Evolutionary conservation across 2,329 filamentous ascomycete genomes (phyloP).

Genomic region (Penicillium sp.): DNA sequence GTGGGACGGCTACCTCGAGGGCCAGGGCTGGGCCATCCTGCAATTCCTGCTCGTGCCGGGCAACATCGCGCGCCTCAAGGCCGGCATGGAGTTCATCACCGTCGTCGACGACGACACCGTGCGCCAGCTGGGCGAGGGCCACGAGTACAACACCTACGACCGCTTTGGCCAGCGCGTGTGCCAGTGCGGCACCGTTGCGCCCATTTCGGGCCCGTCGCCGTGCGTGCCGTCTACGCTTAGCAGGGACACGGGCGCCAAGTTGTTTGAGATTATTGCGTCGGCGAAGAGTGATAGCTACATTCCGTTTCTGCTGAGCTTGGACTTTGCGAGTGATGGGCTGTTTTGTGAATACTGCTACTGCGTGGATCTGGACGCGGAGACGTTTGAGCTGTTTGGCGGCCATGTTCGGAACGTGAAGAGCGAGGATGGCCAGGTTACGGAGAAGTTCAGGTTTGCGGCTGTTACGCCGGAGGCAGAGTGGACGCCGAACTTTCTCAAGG

Average conservation of each 20-base stretch:
- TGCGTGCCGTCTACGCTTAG: constrained; percentile 16
- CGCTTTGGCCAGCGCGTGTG: background rate
- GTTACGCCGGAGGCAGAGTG: background rate
- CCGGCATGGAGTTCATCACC: constrained; percentile 18
- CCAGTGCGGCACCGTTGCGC: background rate
- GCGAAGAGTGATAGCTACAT: constrained; percentile 15
- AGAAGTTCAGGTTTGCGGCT: constrained; percentile 1
- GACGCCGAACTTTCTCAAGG: constrained; percentile 6
- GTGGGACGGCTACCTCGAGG: constrained; percentile 24
- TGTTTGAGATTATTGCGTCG: constrained; percentile 18
- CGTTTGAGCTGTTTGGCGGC: constrained; percentile 15
- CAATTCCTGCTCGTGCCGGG: constrained; percentile 18
- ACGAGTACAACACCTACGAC: background rate
- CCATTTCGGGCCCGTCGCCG: background rate
- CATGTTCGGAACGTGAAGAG: background rate
- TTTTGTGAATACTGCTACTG: constrained; percentile 27
- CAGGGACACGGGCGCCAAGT: constrained; percentile 16
- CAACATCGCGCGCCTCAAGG: constrained; percentile 22
- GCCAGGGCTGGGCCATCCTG: constrained; percentile 22
- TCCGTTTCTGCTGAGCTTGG: constrained; percentile 15
- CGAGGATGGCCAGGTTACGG: background rate
- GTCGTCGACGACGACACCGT: constrained; percentile 2
- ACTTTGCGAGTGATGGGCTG: constrained; percentile 19
- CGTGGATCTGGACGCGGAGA: constrained; percentile 21
- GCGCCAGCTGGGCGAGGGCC: background rate